Evolutionary conservation across 2,329 filamentous ascomycete species (phyloP), one percentile per base, ranked within the genome.

Genomic region (Epicoccum sorghinum): DNA sequence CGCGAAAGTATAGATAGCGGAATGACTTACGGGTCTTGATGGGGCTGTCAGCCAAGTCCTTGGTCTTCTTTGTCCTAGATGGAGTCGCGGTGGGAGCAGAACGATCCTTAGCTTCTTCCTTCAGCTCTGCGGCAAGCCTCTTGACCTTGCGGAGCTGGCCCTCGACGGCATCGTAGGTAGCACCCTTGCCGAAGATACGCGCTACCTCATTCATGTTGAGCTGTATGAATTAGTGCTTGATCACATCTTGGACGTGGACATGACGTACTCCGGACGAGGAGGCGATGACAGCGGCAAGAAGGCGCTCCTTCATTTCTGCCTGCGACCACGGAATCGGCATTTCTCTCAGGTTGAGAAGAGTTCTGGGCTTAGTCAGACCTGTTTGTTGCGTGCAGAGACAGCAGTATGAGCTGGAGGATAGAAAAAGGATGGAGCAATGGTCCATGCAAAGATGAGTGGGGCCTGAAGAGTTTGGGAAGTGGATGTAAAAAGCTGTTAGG

Each of bases 101-200:
- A 35, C 50, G 44, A 3, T 35, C 58, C 0, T 18, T 38, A 2
- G 62, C 65, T 6, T 65, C 62, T 0, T 35, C 52, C 27, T 59
- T 61, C 12, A 81, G 68, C 0, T 59, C 57, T 0, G 68, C 64
- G 0, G 80, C 78, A 1, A 68, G 43, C 42, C 75, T 75, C 42
- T 80, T 81, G 55, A 75, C 77, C 40, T 71, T 74, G 38, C 79
- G 77, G 32, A 83, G 75, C 3, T 74, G 75, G 38, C 74, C 73
- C 55, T 83, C 77, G 23, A 83, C 75, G 0, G 80, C 69, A 55
- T 82, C 72, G 66, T 80, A 81, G 0, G 77, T 82, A 0, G 78
- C 77, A 0, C 75, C 77, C 7, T 73, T 60, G 1, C 78, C 79
- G 58, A 78, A 83, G 46, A 79, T 66, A 2, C 65, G 60, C 0